phyloP scores from a whole-genome alignment of 164 flowering plant species.

The Umbilicus rupestris region DNA sequence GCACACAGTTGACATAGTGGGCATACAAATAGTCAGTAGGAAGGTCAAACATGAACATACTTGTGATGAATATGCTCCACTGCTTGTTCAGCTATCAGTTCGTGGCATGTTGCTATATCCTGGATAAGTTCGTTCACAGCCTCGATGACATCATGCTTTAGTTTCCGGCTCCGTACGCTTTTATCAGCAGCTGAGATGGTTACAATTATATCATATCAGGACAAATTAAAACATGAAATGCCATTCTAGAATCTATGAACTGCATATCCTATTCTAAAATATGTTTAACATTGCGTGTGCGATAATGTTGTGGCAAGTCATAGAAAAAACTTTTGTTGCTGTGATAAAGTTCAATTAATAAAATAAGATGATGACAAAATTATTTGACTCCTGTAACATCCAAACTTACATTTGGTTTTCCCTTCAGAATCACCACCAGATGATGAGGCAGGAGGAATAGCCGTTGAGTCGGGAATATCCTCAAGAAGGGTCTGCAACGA shows the following conservation, averaged over 20 bases:
- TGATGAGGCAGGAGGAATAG: slow-evolving; percentile 62
- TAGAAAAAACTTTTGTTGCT: not conserved
- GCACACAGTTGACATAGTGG: not conserved
- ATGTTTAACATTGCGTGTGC: too few species aligned
- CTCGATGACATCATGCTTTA: slow-evolving; percentile 94
- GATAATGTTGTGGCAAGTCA: not conserved
- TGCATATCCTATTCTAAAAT: too few species aligned
- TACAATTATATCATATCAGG: not conserved
- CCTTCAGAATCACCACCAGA: slow-evolving; percentile 99
- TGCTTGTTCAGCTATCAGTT: slow-evolving; percentile 96
- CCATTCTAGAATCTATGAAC: too few species aligned
- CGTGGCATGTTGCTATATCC: slow-evolving; percentile 87
- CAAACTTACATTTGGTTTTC: slow-evolving; percentile 75
- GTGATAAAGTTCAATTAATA: not conserved
- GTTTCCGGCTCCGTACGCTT: slow-evolving; percentile 62
- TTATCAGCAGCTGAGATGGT: slow-evolving; percentile 69
- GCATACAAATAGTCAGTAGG: not conserved
- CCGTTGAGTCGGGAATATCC: slow-evolving; percentile 61
- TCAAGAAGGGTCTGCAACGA: slow-evolving; percentile 96
- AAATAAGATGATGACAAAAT: not conserved
- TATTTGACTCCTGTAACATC: not conserved
- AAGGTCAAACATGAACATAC: slow-evolving; percentile 28
- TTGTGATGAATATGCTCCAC: slow-evolving; percentile 99
- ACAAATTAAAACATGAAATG: too few species aligned
- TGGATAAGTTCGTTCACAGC: slow-evolving; percentile 89